Base-by-base conservation (phyloP, 495 filamentous ascomycete species). In the Tuber borchii region DNA sequence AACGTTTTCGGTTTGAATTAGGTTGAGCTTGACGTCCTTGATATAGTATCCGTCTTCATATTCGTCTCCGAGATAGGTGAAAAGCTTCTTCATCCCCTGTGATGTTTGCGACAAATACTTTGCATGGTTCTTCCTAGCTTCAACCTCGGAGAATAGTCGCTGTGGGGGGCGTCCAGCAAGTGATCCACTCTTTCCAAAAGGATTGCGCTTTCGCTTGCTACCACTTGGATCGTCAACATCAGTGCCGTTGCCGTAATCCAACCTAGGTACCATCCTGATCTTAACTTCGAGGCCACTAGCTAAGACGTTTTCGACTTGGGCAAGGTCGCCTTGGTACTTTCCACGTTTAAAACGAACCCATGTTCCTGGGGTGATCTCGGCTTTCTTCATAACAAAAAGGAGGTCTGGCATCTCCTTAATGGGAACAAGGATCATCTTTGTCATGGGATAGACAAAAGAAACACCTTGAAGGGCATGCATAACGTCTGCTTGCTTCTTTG, bases 371-470 rank as follows among this genome's bases (percentile, higher is more conserved):
- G 93, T 87, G 43, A 99, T 86, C n/a, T 91, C 90, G 71, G 93
- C 91, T 0, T 90, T 93, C 85, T 97, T 97, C 43, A 88, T 89
- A 43, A 94, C 93, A 40, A 93, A 89, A n/a, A 99, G 85, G 14
- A 99, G 89, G 84, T 97, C 95, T 0, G 96, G 94, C 91, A 97
- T 96, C 84, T 99, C 96, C 83, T 94, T 94, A 79, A 98, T 93
- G n/a, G 94, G 93, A 68, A 98, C 92, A 46, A 97, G 84, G 48
- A 93, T 88, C 84, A 93, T 88, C 84, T 94, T 95, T 40, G 89
- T 90, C 70, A 92, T 87, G 26, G 93, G 91, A 82, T 97, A 99
- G 42, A 93, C 90, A 82, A 94, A 92, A 74, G 91, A 89, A 78
- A 98, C 88, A 14, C 91, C 93, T 70, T 97, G 92, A 45, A 95